Evolutionary conservation across 108 stramenopile genomes (phyloP), one percentile per base, ranked within the genome.

Genomic region (Discostella pseudostelligera): DNA sequence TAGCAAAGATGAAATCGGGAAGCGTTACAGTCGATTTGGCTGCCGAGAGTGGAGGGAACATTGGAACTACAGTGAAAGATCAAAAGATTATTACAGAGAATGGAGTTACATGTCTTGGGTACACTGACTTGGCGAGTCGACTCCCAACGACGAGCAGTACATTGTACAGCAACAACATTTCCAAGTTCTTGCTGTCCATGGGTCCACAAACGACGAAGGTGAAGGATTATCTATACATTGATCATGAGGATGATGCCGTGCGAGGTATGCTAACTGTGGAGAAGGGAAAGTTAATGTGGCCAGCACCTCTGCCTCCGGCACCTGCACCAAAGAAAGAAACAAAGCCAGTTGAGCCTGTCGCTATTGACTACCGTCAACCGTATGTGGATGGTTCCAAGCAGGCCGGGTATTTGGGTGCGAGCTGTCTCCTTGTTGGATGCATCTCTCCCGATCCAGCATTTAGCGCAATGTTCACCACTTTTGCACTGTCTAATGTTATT

Each of bases 1-100:
- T 99, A 29, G 79, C 87, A 24, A 87, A 82, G 50, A 97, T 99
- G 96, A 96, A 96, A 55, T 67, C 81, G 22, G 99, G 99, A 14
- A 84, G 84, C 64, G 97, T 99, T 8, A 97, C 92, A 26, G 99
- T 99, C 8, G 99, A 99, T 79, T 79, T 99, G 43, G 99, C 99
- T 8, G 98, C 99, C 3, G 96, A 97, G 65, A 70, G 87, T 17
- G 99, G 99, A 19, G 99, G 99, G n/a, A 99, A 99, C 79, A 79
- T 99, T 36, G 99, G 87, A 66, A 97, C 97, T 9, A 98, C 99
- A 3, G 87, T 93, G 17, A 73, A 71, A 48, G 96, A 96, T 75
- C 63, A 90, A 51, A 85, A 79, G 65, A 74, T 94, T 48, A 68
- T 93, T 45, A 94, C 93, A 4, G 81, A 79, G 57, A 90, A 94